phyloP scores from a whole-genome alignment of 495 filamentous ascomycete species.

The Chaetomidium leptoderma region DNA sequence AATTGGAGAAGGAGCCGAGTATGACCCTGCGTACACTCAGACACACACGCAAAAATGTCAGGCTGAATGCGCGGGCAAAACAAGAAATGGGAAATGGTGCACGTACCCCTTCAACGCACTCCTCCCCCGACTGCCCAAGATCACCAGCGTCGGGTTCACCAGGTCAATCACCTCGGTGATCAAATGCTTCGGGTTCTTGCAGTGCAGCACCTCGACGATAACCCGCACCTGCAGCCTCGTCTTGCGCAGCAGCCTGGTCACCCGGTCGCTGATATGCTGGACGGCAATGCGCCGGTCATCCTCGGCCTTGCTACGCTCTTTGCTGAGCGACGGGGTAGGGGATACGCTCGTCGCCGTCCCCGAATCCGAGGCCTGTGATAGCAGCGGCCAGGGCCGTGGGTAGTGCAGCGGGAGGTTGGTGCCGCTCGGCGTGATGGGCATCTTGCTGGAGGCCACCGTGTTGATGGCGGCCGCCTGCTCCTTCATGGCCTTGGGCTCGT shows the following conservation, averaged over 20 bases:
- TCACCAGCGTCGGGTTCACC: constrained; percentile 85
- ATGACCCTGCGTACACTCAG: constrained; percentile 58
- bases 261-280: constrained; percentile 70
- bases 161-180: constrained; percentile 89
- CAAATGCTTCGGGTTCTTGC: constrained; percentile 87
- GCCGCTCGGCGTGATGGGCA: constrained; percentile 26
- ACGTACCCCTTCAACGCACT: constrained; percentile 90
- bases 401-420: constrained; percentile 20
- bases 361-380: constrained; percentile 9
- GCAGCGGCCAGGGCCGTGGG: constrained; percentile 12
- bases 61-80: constrained; percentile 2
- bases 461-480: constrained; percentile 60
- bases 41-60: background rate
- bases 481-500: constrained; percentile 60
- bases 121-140: constrained; percentile 83
- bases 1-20: constrained; percentile 93
- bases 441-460: constrained; percentile 38
- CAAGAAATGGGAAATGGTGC: too few relatives aligned
- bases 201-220: constrained; percentile 93
- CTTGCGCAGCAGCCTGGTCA: constrained; percentile 78
- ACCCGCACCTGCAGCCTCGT: constrained; percentile 86
- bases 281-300: constrained; percentile 72
- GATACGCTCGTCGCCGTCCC: constrained; percentile 26
- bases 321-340: constrained; percentile 37
- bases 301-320: constrained; percentile 56